phyloP scores from a whole-genome alignment of 208 protist species.

The Crithidia expoeki region DNA sequence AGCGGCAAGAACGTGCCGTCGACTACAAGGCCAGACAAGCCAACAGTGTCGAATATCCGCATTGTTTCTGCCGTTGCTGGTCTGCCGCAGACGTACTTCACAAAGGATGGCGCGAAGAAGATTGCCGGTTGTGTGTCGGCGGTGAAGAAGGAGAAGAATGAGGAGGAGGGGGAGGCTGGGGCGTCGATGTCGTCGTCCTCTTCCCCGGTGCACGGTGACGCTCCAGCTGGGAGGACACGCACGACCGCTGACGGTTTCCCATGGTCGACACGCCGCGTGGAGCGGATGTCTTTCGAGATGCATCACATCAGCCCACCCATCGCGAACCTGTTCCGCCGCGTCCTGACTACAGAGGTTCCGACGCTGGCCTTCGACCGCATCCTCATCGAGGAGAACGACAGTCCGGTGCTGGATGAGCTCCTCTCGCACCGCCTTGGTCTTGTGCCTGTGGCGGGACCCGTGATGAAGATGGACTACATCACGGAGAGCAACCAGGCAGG shows the following conservation, averaged over 20 bases:
- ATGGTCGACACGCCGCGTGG: constrained; percentile 70
- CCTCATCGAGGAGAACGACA: constrained; percentile 97
- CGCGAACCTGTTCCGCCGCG: constrained; percentile 97
- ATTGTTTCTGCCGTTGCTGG: constrained; percentile 66
- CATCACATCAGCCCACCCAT: constrained; percentile 85
- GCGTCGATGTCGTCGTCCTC: too few relatives aligned
- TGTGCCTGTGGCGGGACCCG: constrained; percentile 96
- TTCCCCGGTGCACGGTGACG: neutral
- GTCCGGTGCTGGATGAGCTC: constrained; percentile 98
- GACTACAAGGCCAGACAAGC: constrained; percentile 64
- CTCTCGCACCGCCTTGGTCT: constrained; percentile 97
- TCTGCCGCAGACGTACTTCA: constrained; percentile 41
- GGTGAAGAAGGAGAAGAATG: constrained; percentile 28
- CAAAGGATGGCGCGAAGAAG: neutral
- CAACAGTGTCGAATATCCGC: constrained; percentile 75
- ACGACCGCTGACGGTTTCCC: constrained; percentile 44
- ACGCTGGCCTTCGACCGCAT: constrained; percentile 98
- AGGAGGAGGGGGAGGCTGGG: constrained; percentile 32
- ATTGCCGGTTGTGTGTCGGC: neutral
- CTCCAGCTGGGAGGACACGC: neutral
- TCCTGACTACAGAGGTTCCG: constrained; percentile 97
- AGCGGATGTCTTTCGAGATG: constrained; percentile 86
- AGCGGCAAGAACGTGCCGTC: constrained; percentile 39
- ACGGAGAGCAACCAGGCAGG: constrained; percentile 51
- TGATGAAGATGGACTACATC: constrained; percentile 90